phyloP scores from a whole-genome alignment of 2,329 filamentous ascomycete genomes.

The Corniculantispora saksenae region DNA sequence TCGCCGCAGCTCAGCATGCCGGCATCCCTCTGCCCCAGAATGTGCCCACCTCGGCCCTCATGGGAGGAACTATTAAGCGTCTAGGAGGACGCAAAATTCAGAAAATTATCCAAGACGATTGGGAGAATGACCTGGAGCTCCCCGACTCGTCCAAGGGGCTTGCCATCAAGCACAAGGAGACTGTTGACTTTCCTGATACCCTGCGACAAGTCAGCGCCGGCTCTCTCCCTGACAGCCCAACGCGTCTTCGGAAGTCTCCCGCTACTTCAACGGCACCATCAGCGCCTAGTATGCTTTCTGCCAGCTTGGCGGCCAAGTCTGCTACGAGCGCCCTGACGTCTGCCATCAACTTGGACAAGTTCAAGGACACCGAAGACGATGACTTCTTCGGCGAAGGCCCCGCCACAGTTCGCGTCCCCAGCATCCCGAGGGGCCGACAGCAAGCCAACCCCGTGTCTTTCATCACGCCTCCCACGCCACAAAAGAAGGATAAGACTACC shows the following conservation, averaged over 20 bases:
- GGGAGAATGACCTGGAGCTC: constrained; percentile 76
- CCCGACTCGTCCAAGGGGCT: constrained; percentile 60
- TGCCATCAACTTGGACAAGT: constrained; percentile 62
- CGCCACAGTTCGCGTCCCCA: constrained; percentile 69
- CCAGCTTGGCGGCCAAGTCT: constrained; percentile 31
- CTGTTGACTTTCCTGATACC: constrained; percentile 64
- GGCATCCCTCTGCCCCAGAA: constrained; percentile 89
- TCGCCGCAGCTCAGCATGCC: constrained; percentile 81
- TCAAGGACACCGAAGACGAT: constrained; percentile 63
- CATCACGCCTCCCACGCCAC: constrained; percentile 57
- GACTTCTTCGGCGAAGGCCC: constrained; percentile 64
- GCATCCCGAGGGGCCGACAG: constrained; percentile 61
- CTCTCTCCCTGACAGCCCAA: constrained; percentile 55
- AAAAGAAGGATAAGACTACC: constrained; percentile 40
- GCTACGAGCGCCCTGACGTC: constrained; percentile 39
- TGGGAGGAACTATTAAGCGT: constrained; percentile 91
- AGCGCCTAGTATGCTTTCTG: constrained; percentile 21
- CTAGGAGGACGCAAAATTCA: constrained; percentile 75
- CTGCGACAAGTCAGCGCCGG: constrained; percentile 65
- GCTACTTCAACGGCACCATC: constrained; percentile 23
- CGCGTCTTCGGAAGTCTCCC: constrained; percentile 40
- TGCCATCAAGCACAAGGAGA: constrained; percentile 65
- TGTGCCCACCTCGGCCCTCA: constrained; percentile 82
- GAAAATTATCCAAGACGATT: constrained; percentile 75
- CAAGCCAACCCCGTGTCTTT: constrained; percentile 52